Evolutionary conservation across 148 eudicot species (phyloP), one percentile per base, ranked within the genome.

Genomic region (Rhododendron griersonianum): DNA sequence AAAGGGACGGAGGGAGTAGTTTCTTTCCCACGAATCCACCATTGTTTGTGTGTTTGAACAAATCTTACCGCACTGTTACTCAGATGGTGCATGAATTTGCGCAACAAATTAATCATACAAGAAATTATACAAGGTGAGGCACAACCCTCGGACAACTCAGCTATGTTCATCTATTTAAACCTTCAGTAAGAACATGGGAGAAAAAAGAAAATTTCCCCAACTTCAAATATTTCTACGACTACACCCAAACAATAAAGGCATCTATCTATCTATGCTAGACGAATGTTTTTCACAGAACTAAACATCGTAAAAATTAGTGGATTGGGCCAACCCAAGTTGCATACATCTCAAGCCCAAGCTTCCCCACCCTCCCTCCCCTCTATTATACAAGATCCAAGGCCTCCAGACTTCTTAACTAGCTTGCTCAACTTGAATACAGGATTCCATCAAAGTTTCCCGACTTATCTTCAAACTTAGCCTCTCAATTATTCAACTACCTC

Each of bases 381-480:
- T 63, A 82, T 77, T 90, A 91, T 92, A 93, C 94, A 92, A 41
- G 84, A 78, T 48, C 85, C 89, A 83, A 86, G 82, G 25, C 89
- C 87, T 39, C 90, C 90, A 81, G 80, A 78, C 88, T 90, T 95
- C 89, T 92, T 92, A 1, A 82, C 90, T 11, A 88, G 80, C 93
- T 89, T 93, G 87, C 89, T 95, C 87, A 92, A 77, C 89, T 93
- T 96, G 79, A 94, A 93, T 30, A 94, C 94, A 23, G 98, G 93
- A 85, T 94, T 95, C 85, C 91, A 88, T 86, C 94, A 85, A 23
- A 96, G 91, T 87, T 89, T 96, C 88, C 89, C 90, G 85, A 93
- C 92, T 35, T 81, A 91, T 92, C 85, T 91, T 91, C 69, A 93
- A 82, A 80, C 89, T 91, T 51, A 93, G 86, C 88, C 89, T 81